phyloP scores from a whole-genome alignment of 306 rosid genomes.

The Acacia melanoxylon region DNA sequence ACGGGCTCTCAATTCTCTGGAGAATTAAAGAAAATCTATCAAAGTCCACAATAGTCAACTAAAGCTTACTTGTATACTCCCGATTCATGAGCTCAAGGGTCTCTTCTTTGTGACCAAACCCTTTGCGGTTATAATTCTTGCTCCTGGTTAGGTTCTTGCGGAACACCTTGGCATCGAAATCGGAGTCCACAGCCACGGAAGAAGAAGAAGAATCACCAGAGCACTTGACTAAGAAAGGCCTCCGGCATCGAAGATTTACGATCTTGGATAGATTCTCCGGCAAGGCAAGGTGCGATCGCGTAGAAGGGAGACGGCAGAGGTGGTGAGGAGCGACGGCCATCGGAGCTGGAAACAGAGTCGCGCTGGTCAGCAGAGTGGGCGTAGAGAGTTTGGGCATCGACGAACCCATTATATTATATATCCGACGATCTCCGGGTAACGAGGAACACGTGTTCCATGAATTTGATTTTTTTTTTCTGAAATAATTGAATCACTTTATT shows the following conservation, averaged over 20 bases:
- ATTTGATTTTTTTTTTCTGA: neutral
- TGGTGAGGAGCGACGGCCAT: constrained; percentile 80
- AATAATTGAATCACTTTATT: neutral
- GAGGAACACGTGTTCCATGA: constrained; percentile 12
- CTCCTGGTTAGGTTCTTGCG: constrained; percentile 87
- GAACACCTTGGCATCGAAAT: constrained; percentile 86
- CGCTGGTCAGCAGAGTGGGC: neutral
- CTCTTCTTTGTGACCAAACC: constrained; percentile 87
- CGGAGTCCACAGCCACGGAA: constrained; percentile 48
- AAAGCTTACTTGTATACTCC: constrained; percentile 77
- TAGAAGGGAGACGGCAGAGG: constrained; percentile 53
- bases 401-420: constrained; percentile 6
- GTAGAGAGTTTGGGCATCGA: neutral
- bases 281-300: constrained; percentile 42
- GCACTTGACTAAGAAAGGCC: constrained; percentile 55
- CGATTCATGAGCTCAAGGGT: constrained; percentile 85
- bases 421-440: no score
- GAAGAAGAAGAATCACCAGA: constrained; percentile 44
- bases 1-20: neutral
- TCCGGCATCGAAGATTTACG: constrained; percentile 44
- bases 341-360: neutral
- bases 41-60: neutral
- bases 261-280: constrained; percentile 38
- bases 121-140: constrained; percentile 80
- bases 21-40: neutral